phyloP scores from a whole-genome alignment of 768 basidiomycete genomes.

The Sarcomyxa edulis region DNA sequence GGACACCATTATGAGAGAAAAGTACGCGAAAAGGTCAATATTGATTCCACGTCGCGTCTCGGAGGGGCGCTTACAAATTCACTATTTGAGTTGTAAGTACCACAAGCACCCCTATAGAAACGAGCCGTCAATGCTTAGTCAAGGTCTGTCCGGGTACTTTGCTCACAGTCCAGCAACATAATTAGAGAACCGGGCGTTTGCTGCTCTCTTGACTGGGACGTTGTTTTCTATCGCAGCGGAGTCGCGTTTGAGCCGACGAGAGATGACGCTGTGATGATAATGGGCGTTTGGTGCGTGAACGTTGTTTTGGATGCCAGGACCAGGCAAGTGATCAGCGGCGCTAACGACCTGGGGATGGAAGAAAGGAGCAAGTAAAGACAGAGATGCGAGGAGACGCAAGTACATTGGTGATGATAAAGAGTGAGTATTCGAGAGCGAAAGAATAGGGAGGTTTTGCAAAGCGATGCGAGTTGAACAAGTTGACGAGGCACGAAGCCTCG shows the following conservation, averaged over 20 bases:
- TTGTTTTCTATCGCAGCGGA: no score
- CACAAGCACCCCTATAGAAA: slow-evolving; percentile 37
- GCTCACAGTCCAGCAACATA: slow-evolving; percentile 24
- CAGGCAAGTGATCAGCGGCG: background rate
- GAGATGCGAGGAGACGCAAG: no score
- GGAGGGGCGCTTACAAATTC: slow-evolving; percentile 31
- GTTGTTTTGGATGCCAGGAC: background rate
- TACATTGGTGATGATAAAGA: no score
- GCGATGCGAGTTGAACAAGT: no score
- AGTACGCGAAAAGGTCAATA: background rate
- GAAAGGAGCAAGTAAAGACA: background rate
- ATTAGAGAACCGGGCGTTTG: slow-evolving; percentile 17
- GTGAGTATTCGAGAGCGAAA: no score
- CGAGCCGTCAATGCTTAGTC: background rate
- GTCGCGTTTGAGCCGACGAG: no score
- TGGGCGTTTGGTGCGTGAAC: background rate
- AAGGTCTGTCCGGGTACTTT: slow-evolving; percentile 1
- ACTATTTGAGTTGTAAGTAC: slow-evolving; percentile 17
- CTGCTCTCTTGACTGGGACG: slow-evolving; percentile 9
- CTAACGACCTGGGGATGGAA: background rate
- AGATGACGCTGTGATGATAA: slow-evolving; percentile 2
- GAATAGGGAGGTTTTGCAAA: no score
- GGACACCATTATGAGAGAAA: background rate
- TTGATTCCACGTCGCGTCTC: no score
- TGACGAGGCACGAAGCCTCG: no score